Base-by-base conservation (phyloP, 2,329 filamentous ascomycete species). In the Aspergillus quadricinctus region DNA sequence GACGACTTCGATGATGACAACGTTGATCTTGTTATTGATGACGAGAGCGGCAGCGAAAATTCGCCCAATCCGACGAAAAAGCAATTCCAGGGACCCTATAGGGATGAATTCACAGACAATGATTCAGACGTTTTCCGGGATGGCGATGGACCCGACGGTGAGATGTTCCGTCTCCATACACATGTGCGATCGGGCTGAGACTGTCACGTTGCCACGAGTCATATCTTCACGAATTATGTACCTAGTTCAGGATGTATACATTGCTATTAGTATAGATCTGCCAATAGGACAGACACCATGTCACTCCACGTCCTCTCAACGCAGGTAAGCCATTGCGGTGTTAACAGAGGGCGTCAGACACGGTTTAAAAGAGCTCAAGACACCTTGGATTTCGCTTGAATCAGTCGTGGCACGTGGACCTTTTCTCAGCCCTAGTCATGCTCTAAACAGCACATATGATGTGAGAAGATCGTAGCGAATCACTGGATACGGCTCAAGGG, bases 61-160 rank as follows among this genome's bases (percentile, higher is more conserved):
- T 64, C 67, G 9, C 57, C 60, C 11, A 59, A 59, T 41, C 61
- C 59, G 56, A 27, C 43, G 9, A 64, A 61, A 53, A 66, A 64
- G 50, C 52, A 53, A 25, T 57, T 54, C 23, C 52, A 57, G 48
- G 45, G 77, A 77, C 65, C 79, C 74, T 75, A 85, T 78, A 76
- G 79, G 57, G 79, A 82, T 54, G 79, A 81, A 29, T 82, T 81
- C 60, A 79, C 77, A 21, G 80, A 80, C 64, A 79, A 80, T 63
- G 75, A 82, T 56, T 80, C 80, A 53, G 76, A 80, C 63, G 70
- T 77, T 46, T 78, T 79, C 60, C 65, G 69, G 35, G 72, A 72
- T 58, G 73, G 73, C 27, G 76, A 76, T 59, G 73, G 69, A 7
- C 64, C 70, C 14, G 70, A 73, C 31, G 64, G 66, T 54, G 75